Base-by-base conservation (phyloP, 495 filamentous ascomycete genomes). In the Podospora didyma region DNA sequence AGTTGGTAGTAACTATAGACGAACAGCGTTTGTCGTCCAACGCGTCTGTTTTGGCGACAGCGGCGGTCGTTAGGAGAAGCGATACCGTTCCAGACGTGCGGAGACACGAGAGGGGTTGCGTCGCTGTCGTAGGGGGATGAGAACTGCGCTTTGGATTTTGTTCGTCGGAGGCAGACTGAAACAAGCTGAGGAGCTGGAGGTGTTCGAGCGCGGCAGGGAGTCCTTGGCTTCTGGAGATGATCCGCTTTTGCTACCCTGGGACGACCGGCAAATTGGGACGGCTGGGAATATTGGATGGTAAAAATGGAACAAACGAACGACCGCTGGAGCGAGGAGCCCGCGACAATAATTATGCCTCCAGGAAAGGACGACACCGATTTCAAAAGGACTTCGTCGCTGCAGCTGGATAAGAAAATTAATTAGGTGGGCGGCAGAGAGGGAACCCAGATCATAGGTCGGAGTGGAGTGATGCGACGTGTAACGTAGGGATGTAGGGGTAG, bases 111-210 rank as follows among this genome's bases (percentile, higher is more conserved):
- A 58, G 26, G 50, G 17, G 54, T 34, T 10, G 34, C 24, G 60
- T 16, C 31, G 61, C 61, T 58, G 66, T 59, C 53, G 58, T 53
- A 60, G 53, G 56, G 64, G 53, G 48, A 55, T 59, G 54, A 56
- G 56, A 59, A 61, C 61, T 59, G 56, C 65, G 65, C 49, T 59
- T 64, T 57, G 58, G 46, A 60, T 58, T 65, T 51, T 67, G 64
- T 61, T 67, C 57, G 64, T 63, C 51, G 69, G 62, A 64, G 67
- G 60, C 53, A 63, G 61, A 68, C 72, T 77, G 74, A 77, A 77
- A 79, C 73, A 74, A 64, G 60, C 53, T 49, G 69, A 71, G 69
- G 65, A 67, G 69, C 63, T 72, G 71, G n/a, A 66, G 69, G 64
- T 57, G 64, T 68, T 73, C 57, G 70, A 66, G 62, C 51, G 62